Evolutionary conservation across 352 stramenopile species (phyloP).

Genomic region (Globisporangium abappressorium): DNA sequence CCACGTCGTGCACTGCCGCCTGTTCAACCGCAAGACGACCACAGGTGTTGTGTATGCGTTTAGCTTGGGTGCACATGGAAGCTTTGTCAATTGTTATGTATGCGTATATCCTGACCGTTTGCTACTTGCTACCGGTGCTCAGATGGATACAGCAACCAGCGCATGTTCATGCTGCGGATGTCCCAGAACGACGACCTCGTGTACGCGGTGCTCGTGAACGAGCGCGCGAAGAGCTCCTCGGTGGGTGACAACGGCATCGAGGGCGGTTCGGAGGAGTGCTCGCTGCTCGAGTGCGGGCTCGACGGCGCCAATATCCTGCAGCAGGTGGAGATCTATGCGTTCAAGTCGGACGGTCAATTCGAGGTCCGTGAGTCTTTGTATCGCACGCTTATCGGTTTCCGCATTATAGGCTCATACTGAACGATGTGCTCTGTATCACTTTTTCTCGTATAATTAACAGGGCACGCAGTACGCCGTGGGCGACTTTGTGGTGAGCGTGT

Average conservation of each 20-base stretch:
- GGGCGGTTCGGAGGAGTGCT: conserved; percentile 66
- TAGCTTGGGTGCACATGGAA: neutral
- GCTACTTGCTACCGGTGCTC: neutral
- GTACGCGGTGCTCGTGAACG: conserved; percentile 82
- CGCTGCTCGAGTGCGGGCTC: conserved; percentile 78
- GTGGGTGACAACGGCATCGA: conserved; percentile 77
- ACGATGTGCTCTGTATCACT: no score
- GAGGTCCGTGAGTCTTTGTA: conserved; percentile 33
- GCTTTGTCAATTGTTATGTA: neutral
- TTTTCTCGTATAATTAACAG: conserved; percentile 14
- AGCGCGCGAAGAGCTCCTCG: conserved; percentile 51
- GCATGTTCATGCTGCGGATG: conserved; percentile 90
- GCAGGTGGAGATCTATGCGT: conserved; percentile 87
- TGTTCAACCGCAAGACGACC: conserved; percentile 83
- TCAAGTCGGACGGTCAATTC: conserved; percentile 87
- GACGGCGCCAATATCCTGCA: conserved; percentile 85
- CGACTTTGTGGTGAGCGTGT: conserved; percentile 84
- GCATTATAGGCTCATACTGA: neutral
- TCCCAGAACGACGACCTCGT: conserved; percentile 85
- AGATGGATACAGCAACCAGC: conserved; percentile 84
- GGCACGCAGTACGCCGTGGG: conserved; percentile 79
- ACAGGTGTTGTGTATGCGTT: conserved; percentile 32
- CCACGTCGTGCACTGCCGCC: conserved; percentile 82
- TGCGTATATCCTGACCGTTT: neutral
- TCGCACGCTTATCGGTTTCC: neutral